Evolutionary conservation across 768 basidiomycete genomes (phyloP), one percentile per base, ranked within the genome.

Genomic region (Auriscalpium vulgare): DNA sequence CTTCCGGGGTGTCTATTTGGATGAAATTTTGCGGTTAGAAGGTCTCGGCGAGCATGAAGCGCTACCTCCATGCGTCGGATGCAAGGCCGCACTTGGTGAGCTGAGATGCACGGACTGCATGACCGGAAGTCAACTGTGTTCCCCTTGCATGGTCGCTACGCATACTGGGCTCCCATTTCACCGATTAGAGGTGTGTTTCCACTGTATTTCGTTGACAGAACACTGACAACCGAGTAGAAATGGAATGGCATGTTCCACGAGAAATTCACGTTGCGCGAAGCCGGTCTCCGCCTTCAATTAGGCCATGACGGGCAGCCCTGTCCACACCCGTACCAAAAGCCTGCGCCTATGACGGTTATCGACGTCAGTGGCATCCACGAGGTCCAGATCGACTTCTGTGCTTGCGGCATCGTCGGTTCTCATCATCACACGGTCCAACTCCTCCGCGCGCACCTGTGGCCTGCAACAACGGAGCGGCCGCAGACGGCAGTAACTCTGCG

Each of bases 401-500:
- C 40, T 11, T 43, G 40, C 40, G 40, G 40, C 40, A 5, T 35
- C 14, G 19, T 43, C 7, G 40, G 40, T n/a, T 11, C 40, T 7
- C 7, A 11, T 11, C 40, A n/a, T 7, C 40, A 11, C 11, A 11
- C 14, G 11, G 8, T 49, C 8, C 55, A 56, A 36, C 37, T 56
- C 10, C 46, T 55, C 17, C 58, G 58, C 1, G n/a, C 34, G 10
- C 35, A 54, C 8, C 29, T 59, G 3, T 65, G 59, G 19, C 66
- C 66, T 0, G 58, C 63, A 1, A 61, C 58, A 1, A 48, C 52
- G n/a, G 16, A 40, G 2, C 66, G 8, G 3, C 40, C 40, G 3
- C 23, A 52, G 10, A 62, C 63, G 1, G 65, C 21, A 1, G 55
- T 55, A 0, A 59, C 62, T 1, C 61, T 65, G n/a, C 29, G 43